Evolutionary conservation across 441 rosid genomes (phyloP), one percentile per base, ranked within the genome.

Genomic region (Brassica hybrid): DNA sequence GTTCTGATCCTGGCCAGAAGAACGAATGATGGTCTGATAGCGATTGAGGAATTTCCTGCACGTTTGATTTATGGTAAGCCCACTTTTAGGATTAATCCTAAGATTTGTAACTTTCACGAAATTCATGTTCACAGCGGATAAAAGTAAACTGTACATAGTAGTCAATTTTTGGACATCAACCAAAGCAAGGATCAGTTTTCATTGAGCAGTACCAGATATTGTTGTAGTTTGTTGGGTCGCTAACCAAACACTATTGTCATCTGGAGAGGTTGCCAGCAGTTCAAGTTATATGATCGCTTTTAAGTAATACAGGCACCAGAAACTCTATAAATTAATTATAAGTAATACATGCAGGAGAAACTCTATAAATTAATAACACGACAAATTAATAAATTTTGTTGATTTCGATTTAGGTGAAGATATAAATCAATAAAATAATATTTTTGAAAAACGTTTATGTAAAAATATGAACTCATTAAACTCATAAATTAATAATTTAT

Each of bases 171-270:
- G 32, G 30, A 21, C 30, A n/a, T 66, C 66, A 43, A 65, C 25
- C 45, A 56, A 57, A 57, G 14, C 32, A 36, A 65, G n/a, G 58
- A 74, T 64, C 30, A 65, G 6, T 66, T 10, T 23, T 59, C 8
- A 23, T 59, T 12, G 7, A 59, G 4, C 17, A 4, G 16, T 13
- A 43, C 11, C 11, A 27, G 18, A 54, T 23, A 19, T 12, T 67
- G 11, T 27, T 45, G 52, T 30, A 61, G 58, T 52, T 23, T n/a
- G n/a, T n/a, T n/a, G n/a, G n/a, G n/a, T 25, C 6, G 65, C 41
- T 61, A 13, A 30, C 48, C 17, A 59, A 32, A 57, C 14, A 62
- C 65, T 69, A 21, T 34, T 61, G 32, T 52, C 74, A 62, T 3
- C 45, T 7, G 10, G 41, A 30, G 41, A 11, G 41, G 6, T 6